Conservation (phyloP, 306 rosid genomes). For the Inga oerstediana region DNA sequence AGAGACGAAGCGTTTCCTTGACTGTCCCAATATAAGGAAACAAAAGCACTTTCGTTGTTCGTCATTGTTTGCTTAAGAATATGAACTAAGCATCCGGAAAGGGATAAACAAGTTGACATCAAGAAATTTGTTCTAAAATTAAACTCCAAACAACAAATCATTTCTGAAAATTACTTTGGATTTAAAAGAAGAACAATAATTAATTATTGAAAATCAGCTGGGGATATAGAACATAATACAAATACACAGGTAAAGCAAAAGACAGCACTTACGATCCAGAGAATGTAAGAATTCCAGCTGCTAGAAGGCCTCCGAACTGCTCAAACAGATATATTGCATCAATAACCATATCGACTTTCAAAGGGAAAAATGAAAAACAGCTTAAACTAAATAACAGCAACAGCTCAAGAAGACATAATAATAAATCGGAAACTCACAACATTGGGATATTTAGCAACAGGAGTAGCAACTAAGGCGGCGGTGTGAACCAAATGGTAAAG, state of each 20-base stretch:
- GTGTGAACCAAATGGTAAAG: conserved; percentile 96
- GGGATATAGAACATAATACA: neutral
- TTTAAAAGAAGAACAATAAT: neutral
- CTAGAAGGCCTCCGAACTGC: conserved; percentile 93
- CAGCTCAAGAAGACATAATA: neutral
- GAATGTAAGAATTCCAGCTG: conserved; percentile 82
- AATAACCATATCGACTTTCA: neutral
- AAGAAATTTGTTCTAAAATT: neutral
- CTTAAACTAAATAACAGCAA: neutral
- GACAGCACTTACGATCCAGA: conserved; percentile 81
- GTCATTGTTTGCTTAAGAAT: neutral
- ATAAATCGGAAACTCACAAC: conserved; percentile 57
- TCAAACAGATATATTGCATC: conserved; percentile 20
- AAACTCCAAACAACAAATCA: neutral
- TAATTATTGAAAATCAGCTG: neutral
- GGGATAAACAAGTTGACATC: neutral
- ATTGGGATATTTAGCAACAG: conserved; percentile 70
- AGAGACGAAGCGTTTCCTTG: neutral
- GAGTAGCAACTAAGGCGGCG: conserved; percentile 82
- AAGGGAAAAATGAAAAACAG: neutral
- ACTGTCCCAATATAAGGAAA: neutral
- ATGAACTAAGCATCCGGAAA: neutral
- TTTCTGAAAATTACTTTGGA: neutral
- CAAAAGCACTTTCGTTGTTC: neutral
- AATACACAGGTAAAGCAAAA: neutral